phyloP scores from a whole-genome alignment of 2,329 filamentous ascomycete genomes.

The Phyllosticta capitalensis region DNA sequence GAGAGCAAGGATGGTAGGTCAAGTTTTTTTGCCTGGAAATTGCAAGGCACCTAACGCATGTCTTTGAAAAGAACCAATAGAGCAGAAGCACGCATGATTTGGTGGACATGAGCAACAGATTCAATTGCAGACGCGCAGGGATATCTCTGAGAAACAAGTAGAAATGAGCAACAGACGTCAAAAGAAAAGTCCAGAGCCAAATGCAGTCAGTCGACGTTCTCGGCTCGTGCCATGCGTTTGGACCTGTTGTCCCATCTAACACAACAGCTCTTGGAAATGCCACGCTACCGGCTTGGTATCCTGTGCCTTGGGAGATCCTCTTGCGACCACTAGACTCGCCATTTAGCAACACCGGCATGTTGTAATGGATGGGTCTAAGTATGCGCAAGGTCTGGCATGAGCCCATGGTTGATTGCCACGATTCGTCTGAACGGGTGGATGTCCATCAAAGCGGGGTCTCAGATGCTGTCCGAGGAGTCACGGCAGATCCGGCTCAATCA shows the following conservation, averaged over 20 bases:
- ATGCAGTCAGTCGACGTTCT: not conserved
- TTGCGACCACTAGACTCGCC: not conserved
- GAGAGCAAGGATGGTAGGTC: too few relatives aligned
- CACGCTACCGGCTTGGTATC: not conserved
- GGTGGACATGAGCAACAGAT: not conserved
- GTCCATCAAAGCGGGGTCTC: not conserved
- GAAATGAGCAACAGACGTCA: not conserved
- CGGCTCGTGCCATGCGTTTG: not conserved
- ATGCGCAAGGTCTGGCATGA: not conserved
- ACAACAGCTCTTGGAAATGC: not conserved
- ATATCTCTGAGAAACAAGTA: not conserved
- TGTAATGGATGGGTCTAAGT: not conserved
- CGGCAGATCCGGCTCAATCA: constrained; percentile 44
- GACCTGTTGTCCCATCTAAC: not conserved
- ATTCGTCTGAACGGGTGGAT: not conserved
- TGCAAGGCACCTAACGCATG: too few relatives aligned
- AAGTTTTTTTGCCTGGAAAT: too few relatives aligned
- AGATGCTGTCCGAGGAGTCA: not conserved
- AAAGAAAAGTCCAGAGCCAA: not conserved
- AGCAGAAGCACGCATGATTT: not conserved
- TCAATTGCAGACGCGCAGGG: not conserved
- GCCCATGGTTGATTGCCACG: not conserved
- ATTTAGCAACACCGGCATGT: not conserved
- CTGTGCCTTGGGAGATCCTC: not conserved
- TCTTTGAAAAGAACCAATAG: too few relatives aligned